phyloP scores from a whole-genome alignment of 1,284 basidiomycete genomes.

The Fereydounia khargensis region DNA sequence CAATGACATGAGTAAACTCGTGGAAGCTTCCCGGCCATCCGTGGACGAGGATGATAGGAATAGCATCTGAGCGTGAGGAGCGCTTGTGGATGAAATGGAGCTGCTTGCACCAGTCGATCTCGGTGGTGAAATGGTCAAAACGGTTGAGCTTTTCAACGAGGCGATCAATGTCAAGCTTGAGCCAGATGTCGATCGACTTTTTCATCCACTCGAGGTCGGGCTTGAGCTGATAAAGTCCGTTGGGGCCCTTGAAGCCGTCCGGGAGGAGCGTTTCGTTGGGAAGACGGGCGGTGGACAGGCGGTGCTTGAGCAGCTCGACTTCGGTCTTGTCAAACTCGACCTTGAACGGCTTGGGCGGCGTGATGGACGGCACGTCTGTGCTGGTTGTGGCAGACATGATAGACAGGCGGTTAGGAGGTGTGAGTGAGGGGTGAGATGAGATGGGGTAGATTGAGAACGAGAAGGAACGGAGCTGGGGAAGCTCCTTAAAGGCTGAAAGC shows the following conservation, averaged over 20 bases:
- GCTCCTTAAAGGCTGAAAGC: no score
- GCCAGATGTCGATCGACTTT: constrained; percentile 17
- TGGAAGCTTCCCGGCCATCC: constrained; percentile 49
- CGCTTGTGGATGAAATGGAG: constrained; percentile 41
- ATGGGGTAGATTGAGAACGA: no score
- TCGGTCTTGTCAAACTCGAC: constrained; percentile 29
- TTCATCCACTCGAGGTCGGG: constrained; percentile 22
- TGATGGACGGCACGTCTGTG: constrained; percentile 19
- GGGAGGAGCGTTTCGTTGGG: constrained; percentile 25
- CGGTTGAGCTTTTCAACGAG: constrained; percentile 17
- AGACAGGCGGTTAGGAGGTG: no score
- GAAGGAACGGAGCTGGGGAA: no score
- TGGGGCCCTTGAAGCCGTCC: constrained; percentile 10
- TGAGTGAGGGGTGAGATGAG: no score
- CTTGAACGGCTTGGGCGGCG: constrained; percentile 26
- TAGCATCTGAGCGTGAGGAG: constrained; percentile 30
- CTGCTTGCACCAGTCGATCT: constrained; percentile 41
- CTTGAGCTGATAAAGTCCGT: constrained; percentile 12
- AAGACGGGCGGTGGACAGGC: constrained; percentile 26
- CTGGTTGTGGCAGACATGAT: no score
- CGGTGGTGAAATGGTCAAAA: constrained; percentile 40
- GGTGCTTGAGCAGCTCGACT: constrained; percentile 21
- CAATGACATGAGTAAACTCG: constrained; percentile 31
- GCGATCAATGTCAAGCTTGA: constrained; percentile 13
- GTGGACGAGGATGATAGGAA: constrained; percentile 49